Evolutionary conservation across 768 basidiomycete species (phyloP), one percentile per base, ranked within the genome.

Genomic region (Serendipita sp.): DNA sequence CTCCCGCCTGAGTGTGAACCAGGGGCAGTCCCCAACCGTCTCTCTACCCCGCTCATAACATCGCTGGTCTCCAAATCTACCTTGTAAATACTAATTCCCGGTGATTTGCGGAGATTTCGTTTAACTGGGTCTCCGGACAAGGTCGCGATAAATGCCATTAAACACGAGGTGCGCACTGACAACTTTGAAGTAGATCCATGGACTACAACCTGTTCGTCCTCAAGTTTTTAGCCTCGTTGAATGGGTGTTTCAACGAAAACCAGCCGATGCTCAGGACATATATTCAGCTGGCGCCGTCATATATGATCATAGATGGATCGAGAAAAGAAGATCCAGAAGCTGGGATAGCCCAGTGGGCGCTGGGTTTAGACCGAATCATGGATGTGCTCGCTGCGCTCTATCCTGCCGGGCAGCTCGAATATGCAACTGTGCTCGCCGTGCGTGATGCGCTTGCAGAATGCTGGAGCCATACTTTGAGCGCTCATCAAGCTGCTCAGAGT

Each of bases 151-250:
- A 5, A 5, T 14, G 14, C 14, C 38, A 38, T 14, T 7, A 14
- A 38, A 38, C 5, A 5, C 38, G 38, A 5, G 14, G 7, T 48
- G 5, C 45, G 26, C n/a, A n/a, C 45, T 48, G n/a, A 48, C 26
- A 28, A n/a, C 9, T 9, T 48, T 48, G 26, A 48, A 48, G 26
- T n/a, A 48, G 45, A 48, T 24, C n/a, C 17, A 58, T 58, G 53
- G 20, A 58, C 53, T 58, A 58, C 20, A 58, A 58, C 53, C 53
- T 58, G 17, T 24, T n/a, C 24, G 30, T 58, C 30, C 53, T 58
- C 33, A 58, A 58, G 31, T 24, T 22, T 28, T 33, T 28, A 34
- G 22, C 53, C 11, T 34, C 24, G 30, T n/a, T 58, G 24, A 34
- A 33, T 34, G 33, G 26, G 22, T 31, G 17, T 9, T 30, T 5